Conservation (phyloP, 2,329 filamentous ascomycete species). For the Stagonosporopsis vannaccii region DNA sequence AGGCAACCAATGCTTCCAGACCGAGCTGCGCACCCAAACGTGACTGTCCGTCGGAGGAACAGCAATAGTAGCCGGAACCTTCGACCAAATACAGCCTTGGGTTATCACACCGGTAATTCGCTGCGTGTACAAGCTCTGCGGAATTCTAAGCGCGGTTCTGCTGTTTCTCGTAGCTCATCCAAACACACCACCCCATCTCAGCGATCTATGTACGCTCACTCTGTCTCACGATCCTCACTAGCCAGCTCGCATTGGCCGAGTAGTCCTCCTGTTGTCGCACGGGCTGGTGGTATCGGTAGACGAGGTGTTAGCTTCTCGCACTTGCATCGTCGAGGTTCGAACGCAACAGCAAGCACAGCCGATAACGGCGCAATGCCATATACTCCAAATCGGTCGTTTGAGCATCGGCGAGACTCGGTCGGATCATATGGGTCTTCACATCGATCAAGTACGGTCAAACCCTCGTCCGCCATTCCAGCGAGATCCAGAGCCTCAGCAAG, state of each 20-base stretch:
- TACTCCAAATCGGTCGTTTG: conserved; percentile 41
- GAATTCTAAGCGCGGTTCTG: conserved; percentile 42
- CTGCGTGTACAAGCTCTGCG: conserved; percentile 52
- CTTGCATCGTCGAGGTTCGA: conserved; percentile 54
- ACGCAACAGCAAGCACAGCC: conserved; percentile 49
- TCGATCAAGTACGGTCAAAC: conserved; percentile 27
- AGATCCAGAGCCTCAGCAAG: conserved; percentile 36
- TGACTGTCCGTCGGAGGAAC: conserved; percentile 69
- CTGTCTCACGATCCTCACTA: conserved; percentile 52
- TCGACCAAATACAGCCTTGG: conserved; percentile 47
- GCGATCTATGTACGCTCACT: conserved; percentile 29
- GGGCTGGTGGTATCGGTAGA: conserved; percentile 62
- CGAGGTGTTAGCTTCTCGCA: conserved; percentile 71
- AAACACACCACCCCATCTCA: conserved; percentile 42
- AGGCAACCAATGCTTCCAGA: conserved; percentile 58
- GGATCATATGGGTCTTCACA: conserved; percentile 34
- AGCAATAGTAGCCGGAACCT: conserved; percentile 44
- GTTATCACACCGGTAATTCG: conserved; percentile 52
- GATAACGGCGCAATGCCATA: conserved; percentile 36
- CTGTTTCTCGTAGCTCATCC: conserved; percentile 42
- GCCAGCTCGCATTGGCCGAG: conserved; percentile 57
- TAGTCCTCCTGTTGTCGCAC: conserved; percentile 57
- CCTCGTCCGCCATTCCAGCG: conserved; percentile 39
- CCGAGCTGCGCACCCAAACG: conserved; percentile 66
- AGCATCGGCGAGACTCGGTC: conserved; percentile 28